Evolutionary conservation across 1,284 basidiomycete species (phyloP).

Genomic region (Schizophyllum commune): DNA sequence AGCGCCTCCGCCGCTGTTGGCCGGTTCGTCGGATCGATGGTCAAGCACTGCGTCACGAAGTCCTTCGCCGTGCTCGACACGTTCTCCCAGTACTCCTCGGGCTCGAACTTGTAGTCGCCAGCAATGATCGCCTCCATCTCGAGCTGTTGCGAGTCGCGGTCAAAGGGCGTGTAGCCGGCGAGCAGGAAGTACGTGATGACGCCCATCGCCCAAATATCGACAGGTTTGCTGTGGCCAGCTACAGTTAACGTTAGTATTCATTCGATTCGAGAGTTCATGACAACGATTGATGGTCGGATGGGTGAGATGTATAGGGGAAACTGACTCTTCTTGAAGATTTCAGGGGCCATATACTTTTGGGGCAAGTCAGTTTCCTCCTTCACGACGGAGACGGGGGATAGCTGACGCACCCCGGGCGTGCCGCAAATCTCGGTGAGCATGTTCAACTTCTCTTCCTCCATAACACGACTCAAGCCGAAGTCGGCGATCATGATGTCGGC

Average conservation of each 20-base stretch:
- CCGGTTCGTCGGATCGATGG: conserved; percentile 70
- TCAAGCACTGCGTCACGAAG: conserved; percentile 79
- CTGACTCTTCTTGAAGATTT: conserved; percentile 92
- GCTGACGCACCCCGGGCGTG: conserved; percentile 56
- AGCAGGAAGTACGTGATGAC: conserved; percentile 95
- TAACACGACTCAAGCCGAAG: conserved; percentile 86
- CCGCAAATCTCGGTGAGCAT: conserved; percentile 94
- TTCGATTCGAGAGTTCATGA: too few species aligned
- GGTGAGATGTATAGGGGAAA: conserved; percentile 3
- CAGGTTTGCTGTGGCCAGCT: conserved; percentile 93
- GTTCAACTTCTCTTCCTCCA: conserved; percentile 87
- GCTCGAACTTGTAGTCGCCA: conserved; percentile 90
- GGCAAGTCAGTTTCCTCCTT: conserved; percentile 12
- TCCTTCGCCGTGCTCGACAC: conserved; percentile 76
- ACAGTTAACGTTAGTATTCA: conserved; percentile 2
- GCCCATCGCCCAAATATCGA: conserved; percentile 96
- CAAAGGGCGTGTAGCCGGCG: conserved; percentile 92
- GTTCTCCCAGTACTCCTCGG: conserved; percentile 82
- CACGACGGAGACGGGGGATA: neutral
- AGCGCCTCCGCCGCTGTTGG: conserved; percentile 72
- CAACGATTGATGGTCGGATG: neutral
- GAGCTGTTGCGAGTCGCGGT: conserved; percentile 79
- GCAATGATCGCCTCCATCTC: conserved; percentile 92
- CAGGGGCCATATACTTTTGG: conserved; percentile 90
- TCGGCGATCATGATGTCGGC: conserved; percentile 97